Evolutionary conservation across 2,329 filamentous ascomycete species (phyloP).

Genomic region (Claviceps arundinis): DNA sequence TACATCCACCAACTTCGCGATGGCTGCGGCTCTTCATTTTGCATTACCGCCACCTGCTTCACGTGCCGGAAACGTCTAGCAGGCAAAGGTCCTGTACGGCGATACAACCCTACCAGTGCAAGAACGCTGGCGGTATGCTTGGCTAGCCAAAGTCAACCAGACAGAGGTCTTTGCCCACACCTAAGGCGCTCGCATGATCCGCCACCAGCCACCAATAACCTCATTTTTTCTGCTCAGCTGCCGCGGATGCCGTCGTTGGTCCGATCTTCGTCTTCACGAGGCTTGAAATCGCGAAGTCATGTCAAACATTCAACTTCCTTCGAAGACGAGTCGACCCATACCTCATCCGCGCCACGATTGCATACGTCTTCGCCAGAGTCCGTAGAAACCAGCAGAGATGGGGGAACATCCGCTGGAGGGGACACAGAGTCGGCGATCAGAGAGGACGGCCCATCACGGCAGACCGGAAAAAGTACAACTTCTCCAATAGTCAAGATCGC

Average conservation of each 20-base stretch:
- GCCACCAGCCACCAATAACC: slow-evolving; percentile 31
- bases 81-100: slow-evolving; percentile 55
- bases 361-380: not conserved
- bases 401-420: not conserved
- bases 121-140: slow-evolving; percentile 69
- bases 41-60: slow-evolving; percentile 67
- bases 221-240: slow-evolving; percentile 28
- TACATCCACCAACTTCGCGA: slow-evolving; percentile 72
- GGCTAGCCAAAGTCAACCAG: slow-evolving; percentile 66
- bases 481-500: slow-evolving; percentile 23
- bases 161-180: slow-evolving; percentile 51
- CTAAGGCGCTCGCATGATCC: slow-evolving; percentile 29
- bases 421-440: not conserved
- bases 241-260: slow-evolving; percentile 5
- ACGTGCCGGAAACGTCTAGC: slow-evolving; percentile 58
- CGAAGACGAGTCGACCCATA: not conserved
- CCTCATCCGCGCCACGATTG: not conserved
- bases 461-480: not conserved
- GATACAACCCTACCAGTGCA: slow-evolving; percentile 71
- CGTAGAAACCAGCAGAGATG: slow-evolving; percentile 1
- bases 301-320: not conserved
- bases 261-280: slow-evolving; percentile 1
- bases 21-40: slow-evolving; percentile 58
- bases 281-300: not conserved
- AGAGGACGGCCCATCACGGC: not conserved